Base-by-base conservation (phyloP, 768 basidiomycete genomes). In the Leccinum aurantiacum region DNA sequence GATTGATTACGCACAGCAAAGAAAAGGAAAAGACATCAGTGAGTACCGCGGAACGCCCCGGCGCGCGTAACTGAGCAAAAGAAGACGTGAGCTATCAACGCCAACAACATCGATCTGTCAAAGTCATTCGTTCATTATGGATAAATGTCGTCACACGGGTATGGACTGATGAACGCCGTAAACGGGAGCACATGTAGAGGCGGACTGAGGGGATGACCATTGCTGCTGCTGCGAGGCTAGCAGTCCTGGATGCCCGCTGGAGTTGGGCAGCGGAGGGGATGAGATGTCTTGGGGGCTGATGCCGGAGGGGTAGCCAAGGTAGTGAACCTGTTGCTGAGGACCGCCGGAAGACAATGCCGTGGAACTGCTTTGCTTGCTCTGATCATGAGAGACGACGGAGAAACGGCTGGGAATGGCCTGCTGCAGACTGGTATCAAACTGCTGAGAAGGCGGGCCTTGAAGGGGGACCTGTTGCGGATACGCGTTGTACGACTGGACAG, bases 251-350 rank as follows among this genome's bases (percentile, higher is more conserved):
- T 67, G 57, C 11, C 60, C 17, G 31, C 1, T 47, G 57, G 60
- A 63, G 27, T 64, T 65, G 6, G 71, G 59, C 35, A 65, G 71
- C 27, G 63, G 63, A 2, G 70, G 60, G 6, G 49, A 59, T 41
- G 60, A 3, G 24, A 56, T 29, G 6, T 19, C 19, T 11, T 33
- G 54, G 17, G 48, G 15, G 14, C 54, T 57, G 5, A 58, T 58
- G 14, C 54, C 51, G 31, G 62, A 31, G 41, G 61, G 51, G 53
- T 70, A 59, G 11, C 49, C 54, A 33, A 25, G 6, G 11, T 60
- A 57, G 38, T 27, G 35, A 14, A 11, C 19, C n/a, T 19, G 44
- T 31, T 56, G 56, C 37, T 51, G 58, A 1, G 52, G 37, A 47
- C 27, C 11, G 3, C 51, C 29, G 1, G 59, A 44, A 24, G 56